These are phyloP conservation scores for Xylaria flabelliformis DNA, from an alignment of 495 filamentous ascomycete species.

Conservation along the genomic window DNA sequence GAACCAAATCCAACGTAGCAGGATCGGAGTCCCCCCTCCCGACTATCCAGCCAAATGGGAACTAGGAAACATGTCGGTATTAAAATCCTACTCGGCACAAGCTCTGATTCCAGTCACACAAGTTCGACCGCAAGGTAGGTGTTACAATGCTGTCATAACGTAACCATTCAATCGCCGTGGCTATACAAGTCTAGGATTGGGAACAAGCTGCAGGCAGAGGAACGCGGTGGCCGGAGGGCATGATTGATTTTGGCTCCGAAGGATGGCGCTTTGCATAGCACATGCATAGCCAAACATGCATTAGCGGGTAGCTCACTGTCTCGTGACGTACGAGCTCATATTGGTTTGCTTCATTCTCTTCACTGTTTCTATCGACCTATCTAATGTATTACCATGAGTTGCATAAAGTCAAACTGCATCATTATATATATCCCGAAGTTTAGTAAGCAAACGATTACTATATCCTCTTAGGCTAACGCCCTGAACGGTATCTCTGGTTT, in stretches of 20 bases:
- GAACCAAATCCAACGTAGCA: conserved; percentile 45
- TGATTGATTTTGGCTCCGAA: conserved; percentile 13
- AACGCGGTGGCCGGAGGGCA: neutral
- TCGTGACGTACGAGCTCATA: conserved; percentile 3
- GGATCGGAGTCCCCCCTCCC: conserved; percentile 48
- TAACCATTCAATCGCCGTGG: neutral
- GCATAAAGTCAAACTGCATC: conserved; percentile 2
- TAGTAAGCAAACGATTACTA: conserved; percentile 20
- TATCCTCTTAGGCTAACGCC: neutral
- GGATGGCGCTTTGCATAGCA: conserved; percentile 19
- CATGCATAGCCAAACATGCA: conserved; percentile 17
- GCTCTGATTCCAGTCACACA: neutral
- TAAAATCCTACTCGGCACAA: neutral
- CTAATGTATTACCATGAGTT: neutral
- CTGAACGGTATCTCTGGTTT: neutral
- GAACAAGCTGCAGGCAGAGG: neutral
- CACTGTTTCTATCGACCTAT: conserved; percentile 8
- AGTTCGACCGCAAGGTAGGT: neutral
- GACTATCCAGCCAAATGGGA: conserved; percentile 50
- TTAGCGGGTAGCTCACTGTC: conserved; percentile 17
- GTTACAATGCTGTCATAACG: neutral
- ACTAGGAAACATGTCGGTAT: conserved; percentile 6
- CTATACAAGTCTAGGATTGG: neutral
- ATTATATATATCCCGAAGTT: neutral
- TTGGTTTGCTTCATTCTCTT: conserved; percentile 4